phyloP scores from a whole-genome alignment of 352 stramenopile genomes.

The Phytopythium vexans region DNA sequence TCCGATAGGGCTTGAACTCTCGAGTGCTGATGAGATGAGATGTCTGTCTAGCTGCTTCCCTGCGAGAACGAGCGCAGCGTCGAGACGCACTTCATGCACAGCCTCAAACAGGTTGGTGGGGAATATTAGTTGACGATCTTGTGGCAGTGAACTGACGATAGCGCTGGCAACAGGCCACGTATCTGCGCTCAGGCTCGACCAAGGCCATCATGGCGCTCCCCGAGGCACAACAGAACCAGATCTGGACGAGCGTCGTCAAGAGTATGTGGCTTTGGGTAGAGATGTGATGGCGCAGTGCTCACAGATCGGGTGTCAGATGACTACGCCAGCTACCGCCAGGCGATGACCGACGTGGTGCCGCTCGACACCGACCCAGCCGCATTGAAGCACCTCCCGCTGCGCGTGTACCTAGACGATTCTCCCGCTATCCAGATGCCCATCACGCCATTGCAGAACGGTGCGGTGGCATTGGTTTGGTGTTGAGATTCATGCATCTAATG shows the following conservation, averaged over 20 bases:
- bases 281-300: slow-evolving; percentile 1
- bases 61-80: slow-evolving; percentile 76
- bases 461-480: not conserved
- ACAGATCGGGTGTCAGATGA: slow-evolving; percentile 21
- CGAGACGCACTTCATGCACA: slow-evolving; percentile 85
- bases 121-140: not conserved
- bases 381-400: slow-evolving; percentile 55
- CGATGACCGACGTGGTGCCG: slow-evolving; percentile 44
- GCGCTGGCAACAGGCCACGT: slow-evolving; percentile 33
- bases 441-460: slow-evolving; percentile 38
- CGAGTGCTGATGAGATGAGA: not conserved
- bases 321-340: slow-evolving; percentile 48
- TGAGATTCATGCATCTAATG: not conserved
- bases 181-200: slow-evolving; percentile 67
- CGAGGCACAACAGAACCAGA: slow-evolving; percentile 75
- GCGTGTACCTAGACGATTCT: slow-evolving; percentile 52
- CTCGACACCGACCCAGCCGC: slow-evolving; percentile 24
- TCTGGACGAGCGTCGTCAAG: slow-evolving; percentile 72
- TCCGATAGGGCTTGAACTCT: not conserved
- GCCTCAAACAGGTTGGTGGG: slow-evolving; percentile 57
- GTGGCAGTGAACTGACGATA: not conserved
- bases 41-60: slow-evolving; percentile 37
- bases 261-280: slow-evolving; percentile 29
- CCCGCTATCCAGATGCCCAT: slow-evolving; percentile 75
- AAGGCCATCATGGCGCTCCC: slow-evolving; percentile 80